Base-by-base conservation (phyloP, 306 rosid genomes). In the Malus asiatica region DNA sequence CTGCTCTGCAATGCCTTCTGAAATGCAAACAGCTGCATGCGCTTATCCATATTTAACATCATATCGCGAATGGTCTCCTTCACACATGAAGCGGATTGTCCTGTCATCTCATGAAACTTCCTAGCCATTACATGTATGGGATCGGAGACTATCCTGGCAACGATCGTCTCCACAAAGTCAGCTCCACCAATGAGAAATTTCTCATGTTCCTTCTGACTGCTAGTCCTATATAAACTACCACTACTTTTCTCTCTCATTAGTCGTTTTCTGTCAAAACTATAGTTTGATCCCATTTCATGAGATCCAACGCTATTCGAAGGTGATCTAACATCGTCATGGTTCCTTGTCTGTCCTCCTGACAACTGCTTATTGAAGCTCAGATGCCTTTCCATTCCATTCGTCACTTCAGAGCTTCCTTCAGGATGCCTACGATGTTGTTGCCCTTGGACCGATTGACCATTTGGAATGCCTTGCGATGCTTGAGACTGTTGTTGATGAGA, bases 261-360 rank as follows among this genome's bases (percentile, higher is more conserved):
- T 68, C 86, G 81, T 78, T 87, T 90, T 88, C 83, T 89, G 80
- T 92, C 99, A 77, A 88, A 80, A 79, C 96, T 89, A 81, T 88
- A 82, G 79, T 81, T 87, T 51, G 97, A 87, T 61, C 97, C 97
- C 75, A 88, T 85, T 68, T 96, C 99, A 69, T 90, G 97, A 82
- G 99, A 92, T 70, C 96, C 99, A 76, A 83, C 90, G 75, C 97
- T 96, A 48, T 89, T 96, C 13, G 97, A 76, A 66, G 97, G 91
- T 16, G 96, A 96, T 83, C 91, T 89, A 66, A 82, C 96, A 83
- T 96, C 92, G 18, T 90, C 97, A 38, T 77, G 89, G 75, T 84
- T 86, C 86, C 93, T 94, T 45, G 90, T 83, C 73, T 87, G 96
- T 74, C 93, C 84, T 11, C 77, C 98, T 9, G 90, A 86, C 68